Conservation (phyloP, 164 flowering plant genomes). For the Platanus orientalis region DNA sequence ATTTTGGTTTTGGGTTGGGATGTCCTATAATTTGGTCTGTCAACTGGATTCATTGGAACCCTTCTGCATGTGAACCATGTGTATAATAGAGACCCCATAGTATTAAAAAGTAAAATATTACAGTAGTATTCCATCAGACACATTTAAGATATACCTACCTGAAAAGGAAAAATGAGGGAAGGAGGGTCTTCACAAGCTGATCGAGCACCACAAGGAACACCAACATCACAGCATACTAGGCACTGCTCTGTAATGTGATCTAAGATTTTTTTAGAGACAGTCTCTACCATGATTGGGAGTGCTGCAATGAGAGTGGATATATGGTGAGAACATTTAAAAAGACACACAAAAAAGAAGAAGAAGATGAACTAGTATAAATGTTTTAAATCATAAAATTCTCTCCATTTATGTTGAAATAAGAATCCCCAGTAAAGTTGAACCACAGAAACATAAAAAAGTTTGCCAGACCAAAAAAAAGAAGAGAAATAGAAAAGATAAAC, state of each 20-base stretch:
- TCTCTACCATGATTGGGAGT: conserved; percentile 74
- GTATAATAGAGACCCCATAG: background rate
- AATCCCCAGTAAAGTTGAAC: too few species aligned
- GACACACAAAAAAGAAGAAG: background rate
- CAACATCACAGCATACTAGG: conserved; percentile 88
- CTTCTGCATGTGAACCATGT: background rate
- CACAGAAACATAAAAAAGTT: too few species aligned
- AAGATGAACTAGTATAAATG: too few species aligned
- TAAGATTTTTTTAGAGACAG: conserved; percentile 61
- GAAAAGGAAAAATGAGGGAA: conserved; percentile 90
- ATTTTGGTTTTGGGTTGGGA: background rate
- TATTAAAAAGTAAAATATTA: background rate
- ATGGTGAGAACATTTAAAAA: background rate
- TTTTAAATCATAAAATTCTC: background rate
- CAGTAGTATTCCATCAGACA: background rate
- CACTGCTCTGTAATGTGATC: conserved; percentile 90
- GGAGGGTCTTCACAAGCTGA: conserved; percentile 82
- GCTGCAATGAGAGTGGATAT: conserved; percentile 37
- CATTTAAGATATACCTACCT: conserved; percentile 39
- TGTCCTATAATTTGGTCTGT: background rate
- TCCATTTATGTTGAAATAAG: background rate
- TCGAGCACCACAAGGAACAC: conserved; percentile 79
- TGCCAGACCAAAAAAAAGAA: too few species aligned
- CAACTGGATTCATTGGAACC: background rate
- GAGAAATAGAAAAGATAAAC: too few species aligned